A percentile compares a stretch with the other conserved stretches of the same genome.
Evolutionary conservation across 2,329 filamentous ascomycete species (phyloP).

Genomic region (Pseudogymnoascus sp.): DNA sequence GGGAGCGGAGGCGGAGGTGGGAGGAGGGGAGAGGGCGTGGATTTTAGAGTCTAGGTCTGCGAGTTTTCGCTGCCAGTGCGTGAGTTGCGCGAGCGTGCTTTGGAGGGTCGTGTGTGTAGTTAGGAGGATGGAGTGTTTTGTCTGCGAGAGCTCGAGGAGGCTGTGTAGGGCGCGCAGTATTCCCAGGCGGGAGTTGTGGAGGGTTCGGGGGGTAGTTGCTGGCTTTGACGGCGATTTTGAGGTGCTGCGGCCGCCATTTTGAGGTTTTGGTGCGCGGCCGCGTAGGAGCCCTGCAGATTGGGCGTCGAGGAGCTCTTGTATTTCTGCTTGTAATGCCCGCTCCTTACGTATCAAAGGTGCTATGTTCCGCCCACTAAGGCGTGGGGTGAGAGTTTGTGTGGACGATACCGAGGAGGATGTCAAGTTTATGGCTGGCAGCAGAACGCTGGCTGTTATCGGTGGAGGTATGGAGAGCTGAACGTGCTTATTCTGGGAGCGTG

Average conservation of each 20-base stretch:
- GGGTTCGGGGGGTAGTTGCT: neutral
- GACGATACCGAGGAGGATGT: neutral
- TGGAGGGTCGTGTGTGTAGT: neutral
- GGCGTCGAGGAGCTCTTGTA: conserved; percentile 52
- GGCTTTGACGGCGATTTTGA: neutral
- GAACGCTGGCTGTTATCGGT: conserved; percentile 10
- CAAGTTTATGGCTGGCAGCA: neutral
- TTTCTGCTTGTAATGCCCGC: conserved; percentile 46
- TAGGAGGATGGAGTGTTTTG: neutral
- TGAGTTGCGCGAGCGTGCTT: neutral
- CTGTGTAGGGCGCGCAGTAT: neutral
- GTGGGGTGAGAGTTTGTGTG: neutral
- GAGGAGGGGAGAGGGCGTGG: neutral
- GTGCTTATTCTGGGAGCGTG: neutral
- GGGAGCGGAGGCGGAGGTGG: neutral
- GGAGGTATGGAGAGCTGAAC: neutral
- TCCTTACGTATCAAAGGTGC: conserved; percentile 32
- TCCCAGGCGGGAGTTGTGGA: neutral
- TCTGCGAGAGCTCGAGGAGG: neutral
- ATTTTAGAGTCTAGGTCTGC: neutral
- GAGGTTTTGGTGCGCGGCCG: conserved; percentile 13
- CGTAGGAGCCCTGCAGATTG: conserved; percentile 42
- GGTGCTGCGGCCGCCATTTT: neutral
- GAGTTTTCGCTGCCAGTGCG: neutral
- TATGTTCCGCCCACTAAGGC: neutral